phyloP scores from a whole-genome alignment of 331 rosid species.

The Rosa hybrid region DNA sequence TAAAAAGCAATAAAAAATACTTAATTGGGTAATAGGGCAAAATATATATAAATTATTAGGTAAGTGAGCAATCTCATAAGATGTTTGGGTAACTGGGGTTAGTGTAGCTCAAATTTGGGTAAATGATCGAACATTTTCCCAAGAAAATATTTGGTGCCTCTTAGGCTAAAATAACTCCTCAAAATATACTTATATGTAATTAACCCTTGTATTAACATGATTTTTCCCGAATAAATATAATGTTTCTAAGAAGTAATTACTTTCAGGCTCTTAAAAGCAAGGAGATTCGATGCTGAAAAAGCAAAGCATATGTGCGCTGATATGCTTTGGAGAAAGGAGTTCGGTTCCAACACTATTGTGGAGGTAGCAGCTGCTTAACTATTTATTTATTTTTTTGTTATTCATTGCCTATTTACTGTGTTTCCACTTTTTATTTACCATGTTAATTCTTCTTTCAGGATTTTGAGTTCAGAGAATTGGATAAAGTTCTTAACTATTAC shows the following conservation, averaged over 20 bases:
- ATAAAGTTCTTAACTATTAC: constrained; percentile 71
- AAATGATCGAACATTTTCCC: too few species aligned
- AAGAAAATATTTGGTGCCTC: too few species aligned
- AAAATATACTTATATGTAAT: too few species aligned
- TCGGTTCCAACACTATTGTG: constrained; percentile 71
- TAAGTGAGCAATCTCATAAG: too few species aligned
- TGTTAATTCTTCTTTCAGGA: constrained; percentile 52
- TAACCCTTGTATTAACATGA: background rate
- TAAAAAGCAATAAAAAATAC: too few species aligned
- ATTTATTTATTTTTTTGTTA: too few species aligned
- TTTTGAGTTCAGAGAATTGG: constrained; percentile 71
- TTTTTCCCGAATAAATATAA: background rate
- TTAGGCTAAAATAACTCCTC: too few species aligned
- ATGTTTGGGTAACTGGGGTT: too few species aligned
- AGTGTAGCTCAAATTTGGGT: too few species aligned
- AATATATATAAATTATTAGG: too few species aligned
- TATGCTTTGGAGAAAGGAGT: constrained; percentile 97
- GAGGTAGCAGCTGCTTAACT: constrained; percentile 41
- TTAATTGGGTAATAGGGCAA: too few species aligned
- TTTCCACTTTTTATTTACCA: constrained; percentile 14
- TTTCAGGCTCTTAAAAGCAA: constrained; percentile 81
- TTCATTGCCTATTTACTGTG: background rate
- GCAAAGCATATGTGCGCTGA: constrained; percentile 98
- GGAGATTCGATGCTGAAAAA: constrained; percentile 81
- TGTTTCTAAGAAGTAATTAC: constrained; percentile 12